phyloP scores from a whole-genome alignment of 768 basidiomycete species.

The Omphalotus guepiniiformis region DNA sequence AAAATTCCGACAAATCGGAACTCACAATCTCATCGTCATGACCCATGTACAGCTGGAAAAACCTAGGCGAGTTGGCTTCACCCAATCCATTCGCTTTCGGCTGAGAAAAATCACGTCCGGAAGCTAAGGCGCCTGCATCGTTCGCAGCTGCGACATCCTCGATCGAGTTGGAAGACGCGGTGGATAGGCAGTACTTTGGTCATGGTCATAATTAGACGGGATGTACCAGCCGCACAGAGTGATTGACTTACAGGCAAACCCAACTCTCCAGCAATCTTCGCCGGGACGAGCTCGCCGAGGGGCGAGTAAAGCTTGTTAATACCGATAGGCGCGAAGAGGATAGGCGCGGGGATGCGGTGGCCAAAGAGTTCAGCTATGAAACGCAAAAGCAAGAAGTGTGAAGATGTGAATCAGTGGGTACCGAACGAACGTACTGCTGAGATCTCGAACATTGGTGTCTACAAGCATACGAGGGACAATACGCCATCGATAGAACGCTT shows the following conservation, averaged over 20 bases:
- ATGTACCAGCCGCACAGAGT: slow-evolving; percentile 3
- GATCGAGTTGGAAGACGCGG: slow-evolving; percentile 45
- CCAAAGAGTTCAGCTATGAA: slow-evolving; percentile 39
- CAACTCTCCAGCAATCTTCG: slow-evolving; percentile 44
- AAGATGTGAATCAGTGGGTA: background rate
- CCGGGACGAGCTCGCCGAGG: slow-evolving; percentile 41
- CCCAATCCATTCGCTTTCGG: slow-evolving; percentile 28
- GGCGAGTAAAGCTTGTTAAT: slow-evolving; percentile 48
- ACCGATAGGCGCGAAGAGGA: slow-evolving; percentile 54
- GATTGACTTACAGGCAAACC: slow-evolving; percentile 29
- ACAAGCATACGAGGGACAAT: slow-evolving; percentile 57
- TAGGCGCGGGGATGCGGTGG: slow-evolving; percentile 44
- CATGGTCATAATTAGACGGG: slow-evolving; percentile 12
- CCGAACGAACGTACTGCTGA: slow-evolving; percentile 30
- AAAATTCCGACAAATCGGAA: background rate
- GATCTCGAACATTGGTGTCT: slow-evolving; percentile 43
- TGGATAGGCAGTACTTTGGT: slow-evolving; percentile 45
- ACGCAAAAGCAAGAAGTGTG: background rate
- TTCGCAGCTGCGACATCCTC: slow-evolving; percentile 48
- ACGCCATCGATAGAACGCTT: slow-evolving; percentile 50
- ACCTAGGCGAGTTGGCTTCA: slow-evolving; percentile 36
- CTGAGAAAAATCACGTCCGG: slow-evolving; percentile 31
- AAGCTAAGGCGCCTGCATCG: slow-evolving; percentile 35
- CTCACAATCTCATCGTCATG: slow-evolving; percentile 47
- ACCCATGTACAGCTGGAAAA: slow-evolving; percentile 54